Percentiles rank a stretch among this genome's conserved stretches.
These are phyloP conservation scores for Suillus hirtellus DNA, from an alignment of 768 basidiomycete genomes.

Conservation along the genomic window DNA sequence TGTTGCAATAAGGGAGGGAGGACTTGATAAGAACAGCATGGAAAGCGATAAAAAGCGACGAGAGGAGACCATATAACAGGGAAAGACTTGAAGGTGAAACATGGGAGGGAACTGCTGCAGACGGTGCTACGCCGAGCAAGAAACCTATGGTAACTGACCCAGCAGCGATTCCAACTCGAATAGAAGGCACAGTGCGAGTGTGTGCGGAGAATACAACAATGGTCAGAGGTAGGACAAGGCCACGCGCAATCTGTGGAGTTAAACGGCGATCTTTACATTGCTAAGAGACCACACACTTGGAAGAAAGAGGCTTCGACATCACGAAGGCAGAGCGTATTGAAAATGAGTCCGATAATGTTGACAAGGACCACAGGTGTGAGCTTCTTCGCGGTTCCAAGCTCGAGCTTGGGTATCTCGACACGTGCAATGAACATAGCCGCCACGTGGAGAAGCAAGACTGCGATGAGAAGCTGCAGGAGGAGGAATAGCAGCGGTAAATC, in stretches of 20 bases:
- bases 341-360: slow-evolving; percentile 73
- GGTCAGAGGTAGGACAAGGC: slow-evolving; percentile 81
- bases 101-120: slow-evolving; percentile 40
- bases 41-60: slow-evolving; percentile 73
- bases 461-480: slow-evolving; percentile 65
- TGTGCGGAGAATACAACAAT: slow-evolving; percentile 68
- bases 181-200: slow-evolving; percentile 54
- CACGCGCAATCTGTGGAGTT: slow-evolving; percentile 69
- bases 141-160: slow-evolving; percentile 72
- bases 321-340: slow-evolving; percentile 77
- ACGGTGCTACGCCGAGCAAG: slow-evolving; percentile 71
- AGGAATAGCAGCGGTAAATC: slow-evolving; percentile 70
- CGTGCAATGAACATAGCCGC: slow-evolving; percentile 48
- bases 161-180: slow-evolving; percentile 58
- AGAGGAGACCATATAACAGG: slow-evolving; percentile 68
- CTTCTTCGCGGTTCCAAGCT: slow-evolving; percentile 53
- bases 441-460: slow-evolving; percentile 62
- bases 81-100: slow-evolving; percentile 55
- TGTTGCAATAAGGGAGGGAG: slow-evolving; percentile 65
- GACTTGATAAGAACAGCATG: slow-evolving; percentile 76
- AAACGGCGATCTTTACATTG: not conserved
- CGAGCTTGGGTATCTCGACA: slow-evolving; percentile 59
- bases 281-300: slow-evolving; percentile 46
- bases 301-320: slow-evolving; percentile 82
- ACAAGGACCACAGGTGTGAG: slow-evolving; percentile 64